phyloP scores from a whole-genome alignment of 2,329 filamentous ascomycete genomes.

The Onygenales sp. region DNA sequence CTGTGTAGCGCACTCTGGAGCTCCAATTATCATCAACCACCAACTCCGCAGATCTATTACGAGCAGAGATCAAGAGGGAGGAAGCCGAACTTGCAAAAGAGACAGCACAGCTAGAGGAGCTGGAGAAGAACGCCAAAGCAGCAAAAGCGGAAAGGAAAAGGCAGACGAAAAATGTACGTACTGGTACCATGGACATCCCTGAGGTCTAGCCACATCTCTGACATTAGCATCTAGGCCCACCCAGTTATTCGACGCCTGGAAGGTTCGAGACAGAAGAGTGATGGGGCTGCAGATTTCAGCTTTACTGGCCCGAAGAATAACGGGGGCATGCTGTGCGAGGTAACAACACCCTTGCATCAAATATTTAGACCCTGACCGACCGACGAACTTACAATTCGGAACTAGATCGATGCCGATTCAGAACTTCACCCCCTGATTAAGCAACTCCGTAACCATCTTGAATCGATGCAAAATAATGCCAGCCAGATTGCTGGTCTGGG shows the following conservation, averaged over 20 bases:
- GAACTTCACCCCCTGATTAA: slow-evolving; percentile 26
- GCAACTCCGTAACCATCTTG: slow-evolving; percentile 34
- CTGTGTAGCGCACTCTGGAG: slow-evolving; percentile 26
- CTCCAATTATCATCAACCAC: slow-evolving; percentile 29
- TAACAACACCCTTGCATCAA: slow-evolving; percentile 13
- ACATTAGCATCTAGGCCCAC: slow-evolving; percentile 24
- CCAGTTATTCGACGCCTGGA: slow-evolving; percentile 29
- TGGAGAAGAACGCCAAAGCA: slow-evolving; percentile 35
- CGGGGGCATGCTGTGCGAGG: slow-evolving; percentile 23
- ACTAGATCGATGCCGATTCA: slow-evolving; percentile 22
- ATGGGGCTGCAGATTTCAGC: slow-evolving; percentile 18
- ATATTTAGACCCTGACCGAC: slow-evolving; percentile 1
- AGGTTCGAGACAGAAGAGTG: slow-evolving; percentile 11
- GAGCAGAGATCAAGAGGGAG: slow-evolving; percentile 33
- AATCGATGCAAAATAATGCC: slow-evolving; percentile 35
- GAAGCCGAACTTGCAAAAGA: slow-evolving; percentile 33
- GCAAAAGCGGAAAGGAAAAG: slow-evolving; percentile 29
- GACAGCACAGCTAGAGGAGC: slow-evolving; percentile 29
- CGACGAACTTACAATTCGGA: slow-evolving; percentile 17
- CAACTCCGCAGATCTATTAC: slow-evolving; percentile 31
- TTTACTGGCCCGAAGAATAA: slow-evolving; percentile 17
- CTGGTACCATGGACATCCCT: neutral
- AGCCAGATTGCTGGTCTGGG: slow-evolving; percentile 26
- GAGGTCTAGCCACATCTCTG: slow-evolving; percentile 1
- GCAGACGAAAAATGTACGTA: slow-evolving; percentile 30